Base-by-base conservation (phyloP, 306 rosid species). In the Canavalia gladiata region DNA sequence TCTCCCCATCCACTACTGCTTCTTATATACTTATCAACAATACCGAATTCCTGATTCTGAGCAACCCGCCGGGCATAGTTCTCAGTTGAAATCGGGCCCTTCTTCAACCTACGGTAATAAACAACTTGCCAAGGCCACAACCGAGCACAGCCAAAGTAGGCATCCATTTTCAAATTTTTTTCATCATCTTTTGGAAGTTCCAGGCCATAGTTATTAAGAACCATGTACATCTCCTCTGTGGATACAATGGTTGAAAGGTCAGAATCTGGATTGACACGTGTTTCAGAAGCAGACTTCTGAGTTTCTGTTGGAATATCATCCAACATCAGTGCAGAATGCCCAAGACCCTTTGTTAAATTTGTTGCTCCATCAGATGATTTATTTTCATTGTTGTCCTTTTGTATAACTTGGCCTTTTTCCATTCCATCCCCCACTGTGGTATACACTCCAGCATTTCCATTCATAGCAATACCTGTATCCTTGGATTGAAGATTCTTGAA, bases 1-100 rank as follows among this genome's bases (percentile, higher is more conserved):
- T 92, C 94, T 72, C 84, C 88, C 94, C 97, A 90, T 47, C 97
- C 94, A 68, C 90, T 90, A 47, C 97, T 90, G 83, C 94, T 87
- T 83, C 91, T 85, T 46, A 90, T 68, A 80, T 86, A 88, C 87
- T 88, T 88, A 70, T 92, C 97, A 84, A 87, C 84, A 80, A 92
- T 92, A 59, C 89, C 85, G 57, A 84, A 90, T 80, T 90, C 87
- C 83, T 81, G 78, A 78, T 92, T 90, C 82, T 92, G 97, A 79
- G 89, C 88, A 83, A 87, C 89, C 76, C 94, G 85, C 65, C 88
- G 75, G 31, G 87, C 88, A 79, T 92, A 90, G 77, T 88, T 90
- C 81, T 88, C 91, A 42, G 81, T 81, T 31, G 94, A 90, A 81
- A 90, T 84, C 6, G 87, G 91, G 6, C 94, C 92, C 68, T 87